Conservation (phyloP, 2,329 filamentous ascomycete genomes). For the Rhynchosporium secalis region DNA sequence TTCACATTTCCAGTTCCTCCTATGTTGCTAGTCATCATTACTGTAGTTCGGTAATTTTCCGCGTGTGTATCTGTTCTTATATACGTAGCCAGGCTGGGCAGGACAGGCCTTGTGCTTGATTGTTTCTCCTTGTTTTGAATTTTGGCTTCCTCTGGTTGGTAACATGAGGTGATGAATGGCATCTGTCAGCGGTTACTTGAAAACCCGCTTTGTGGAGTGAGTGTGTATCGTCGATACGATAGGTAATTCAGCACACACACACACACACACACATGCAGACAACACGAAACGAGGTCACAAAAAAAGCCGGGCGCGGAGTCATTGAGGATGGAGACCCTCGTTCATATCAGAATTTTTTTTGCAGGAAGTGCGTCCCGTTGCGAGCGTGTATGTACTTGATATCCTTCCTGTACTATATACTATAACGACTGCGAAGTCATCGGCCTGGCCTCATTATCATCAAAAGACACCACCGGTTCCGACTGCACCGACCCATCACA, state of each 20-base stretch:
- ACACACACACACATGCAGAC: background rate
- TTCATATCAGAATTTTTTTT: conserved; percentile 5
- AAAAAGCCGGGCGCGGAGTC: background rate
- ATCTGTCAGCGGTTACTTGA: too few relatives aligned
- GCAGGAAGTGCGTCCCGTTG: conserved; percentile 23
- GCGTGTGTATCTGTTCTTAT: too few relatives aligned
- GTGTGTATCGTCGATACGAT: background rate
- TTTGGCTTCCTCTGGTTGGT: too few relatives aligned
- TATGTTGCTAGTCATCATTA: too few relatives aligned
- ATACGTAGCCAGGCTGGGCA: too few relatives aligned
- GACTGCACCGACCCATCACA: conserved; percentile 20
- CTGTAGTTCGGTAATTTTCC: too few relatives aligned
- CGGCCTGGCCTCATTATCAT: conserved; percentile 15
- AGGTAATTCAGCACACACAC: background rate
- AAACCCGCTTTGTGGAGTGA: too few relatives aligned
- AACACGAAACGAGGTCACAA: background rate
- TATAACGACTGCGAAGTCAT: conserved; percentile 19
- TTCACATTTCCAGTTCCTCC: too few relatives aligned
- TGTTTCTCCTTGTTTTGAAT: too few relatives aligned
- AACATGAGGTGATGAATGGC: too few relatives aligned
- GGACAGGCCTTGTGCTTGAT: too few relatives aligned
- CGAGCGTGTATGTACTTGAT: background rate
- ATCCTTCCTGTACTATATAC: background rate
- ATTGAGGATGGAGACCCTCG: conserved; percentile 4
- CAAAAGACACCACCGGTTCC: conserved; percentile 2